Evolutionary conservation across 495 filamentous ascomycete species (phyloP), one percentile per base, ranked within the genome.

Genomic region (Talaromyces ruber): DNA sequence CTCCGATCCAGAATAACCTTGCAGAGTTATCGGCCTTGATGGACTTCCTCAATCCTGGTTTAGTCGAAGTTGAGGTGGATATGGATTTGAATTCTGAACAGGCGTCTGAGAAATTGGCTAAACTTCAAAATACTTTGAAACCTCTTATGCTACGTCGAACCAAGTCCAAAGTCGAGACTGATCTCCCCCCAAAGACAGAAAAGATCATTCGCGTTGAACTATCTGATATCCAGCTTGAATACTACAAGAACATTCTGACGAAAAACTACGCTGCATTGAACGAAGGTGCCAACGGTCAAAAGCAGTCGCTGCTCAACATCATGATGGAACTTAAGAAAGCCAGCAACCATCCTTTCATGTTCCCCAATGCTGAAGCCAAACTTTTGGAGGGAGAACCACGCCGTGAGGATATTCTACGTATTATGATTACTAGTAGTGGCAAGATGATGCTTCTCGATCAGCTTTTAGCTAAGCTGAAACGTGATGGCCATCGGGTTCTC

Each of bases 271-370:
- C 92, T 28, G 94, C 93, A 7, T 82, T 99, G 54, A 97, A 95
- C 67, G 86, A 93, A 65, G 93, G 92, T 22, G 84, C 86, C 26
- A 91, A 83, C 57, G 94, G 92, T 7, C 87, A 90, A 68, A 97
- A 96, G 71, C 92, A 94, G 64, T 96, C 92, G 1, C 75, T 98
- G n/a, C 74, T 98, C 60, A 99, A 99, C 74, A 96, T 99, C 69
- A 96, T 97, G 82, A 99, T 99, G 93, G 95, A 99, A 71, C 72
- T 99, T 67, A 98, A 98, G 79, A 99, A 99, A 73, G 91, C 92
- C 65, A 96, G 92, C 80, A 98, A 98, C 64, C 94, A 99, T 69
- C 92, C 94, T 5, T 96, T 96, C 76, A 95, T 98, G 88, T 96
- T 99, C 65, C 87, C 89, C 3, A 91, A 89, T 61, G 94, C 91